phyloP scores from a whole-genome alignment of 805 yeast genomes.

The Nakazawaea holstii region DNA sequence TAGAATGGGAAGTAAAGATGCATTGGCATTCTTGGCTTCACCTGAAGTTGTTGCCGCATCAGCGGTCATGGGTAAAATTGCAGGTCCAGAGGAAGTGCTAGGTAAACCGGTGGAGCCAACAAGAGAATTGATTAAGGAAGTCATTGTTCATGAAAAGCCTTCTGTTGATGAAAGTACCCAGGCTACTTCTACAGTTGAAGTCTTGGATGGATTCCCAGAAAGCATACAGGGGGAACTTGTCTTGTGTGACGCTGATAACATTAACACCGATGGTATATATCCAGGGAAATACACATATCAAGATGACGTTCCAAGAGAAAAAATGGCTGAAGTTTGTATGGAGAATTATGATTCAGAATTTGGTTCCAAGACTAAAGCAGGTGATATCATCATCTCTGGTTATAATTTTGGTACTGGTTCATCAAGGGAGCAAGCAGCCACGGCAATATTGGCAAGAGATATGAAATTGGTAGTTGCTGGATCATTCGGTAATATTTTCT shows the following conservation, averaged over 20 bases:
- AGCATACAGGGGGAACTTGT: conserved; percentile 87
- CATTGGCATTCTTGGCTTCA: conserved; percentile 90
- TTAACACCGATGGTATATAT: conserved; percentile 97
- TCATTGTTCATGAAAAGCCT: conserved; percentile 27
- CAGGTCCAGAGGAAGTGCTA: conserved; percentile 79
- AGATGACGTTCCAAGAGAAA: conserved; percentile 90
- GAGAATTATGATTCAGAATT: conserved; percentile 95
- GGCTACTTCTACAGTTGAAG: conserved; percentile 49
- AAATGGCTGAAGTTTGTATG: conserved; percentile 99
- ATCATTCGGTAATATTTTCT: conserved; percentile 94
- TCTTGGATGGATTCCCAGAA: conserved; percentile 87
- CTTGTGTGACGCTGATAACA: conserved; percentile 92
- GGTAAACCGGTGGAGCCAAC: conserved; percentile 49
- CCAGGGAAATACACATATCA: conserved; percentile 99
- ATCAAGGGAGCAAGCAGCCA: conserved; percentile 98
- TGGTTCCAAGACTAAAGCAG: conserved; percentile 70
- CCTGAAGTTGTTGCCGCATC: conserved; percentile 99
- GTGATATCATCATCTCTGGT: conserved; percentile 89
- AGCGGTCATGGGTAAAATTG: conserved; percentile 92
- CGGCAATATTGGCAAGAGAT: conserved; percentile 93
- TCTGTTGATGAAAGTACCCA: conserved; percentile 21
- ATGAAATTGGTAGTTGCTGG: conserved; percentile 93
- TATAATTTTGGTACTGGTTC: conserved; percentile 98
- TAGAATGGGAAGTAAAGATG: conserved; percentile 97
- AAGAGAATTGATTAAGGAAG: conserved; percentile 41